A percentile compares a stretch with the other conserved stretches of the same genome.
phyloP scores from a whole-genome alignment of 1,284 basidiomycete genomes.

The Trichosporon sp. region DNA sequence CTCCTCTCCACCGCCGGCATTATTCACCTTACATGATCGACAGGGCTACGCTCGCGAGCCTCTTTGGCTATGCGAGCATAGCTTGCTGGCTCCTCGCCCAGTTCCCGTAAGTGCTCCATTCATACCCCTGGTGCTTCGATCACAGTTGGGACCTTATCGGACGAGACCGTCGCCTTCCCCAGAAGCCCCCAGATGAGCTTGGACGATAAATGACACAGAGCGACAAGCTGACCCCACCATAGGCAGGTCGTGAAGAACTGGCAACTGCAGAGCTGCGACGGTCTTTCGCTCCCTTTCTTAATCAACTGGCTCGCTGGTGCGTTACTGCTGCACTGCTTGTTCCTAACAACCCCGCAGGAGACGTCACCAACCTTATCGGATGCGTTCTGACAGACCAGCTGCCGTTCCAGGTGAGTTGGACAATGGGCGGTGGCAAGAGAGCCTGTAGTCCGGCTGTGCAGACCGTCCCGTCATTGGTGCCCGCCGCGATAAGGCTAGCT shows the following conservation, averaged over 20 bases:
- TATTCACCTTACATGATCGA: conserved; percentile 9
- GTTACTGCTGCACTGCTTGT: conserved; percentile 34
- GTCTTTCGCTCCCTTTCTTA: conserved; percentile 84
- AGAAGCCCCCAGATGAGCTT: neutral
- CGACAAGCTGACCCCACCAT: conserved; percentile 15
- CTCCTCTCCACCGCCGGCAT: neutral
- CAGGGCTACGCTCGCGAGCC: conserved; percentile 23
- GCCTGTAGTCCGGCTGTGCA: neutral
- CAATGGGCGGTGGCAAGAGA: neutral
- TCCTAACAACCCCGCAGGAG: conserved; percentile 63
- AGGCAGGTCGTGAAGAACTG: conserved; percentile 82
- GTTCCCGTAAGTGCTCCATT: conserved; percentile 71
- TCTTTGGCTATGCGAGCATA: conserved; percentile 71
- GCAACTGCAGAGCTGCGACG: conserved; percentile 72
- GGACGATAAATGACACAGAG: neutral
- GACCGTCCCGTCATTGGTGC: too few relatives aligned
- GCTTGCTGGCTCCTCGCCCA: conserved; percentile 88
- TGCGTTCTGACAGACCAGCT: conserved; percentile 87
- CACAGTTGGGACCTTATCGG: conserved; percentile 12
- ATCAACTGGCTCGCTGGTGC: conserved; percentile 84
- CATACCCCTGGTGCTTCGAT: neutral
- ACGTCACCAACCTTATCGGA: conserved; percentile 81
- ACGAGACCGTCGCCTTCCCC: neutral
- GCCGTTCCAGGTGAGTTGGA: conserved; percentile 81
- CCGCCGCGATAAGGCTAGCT: neutral